Evolutionary conservation across 495 filamentous ascomycete genomes (phyloP).

Genomic region (Penicillium herquei): DNA sequence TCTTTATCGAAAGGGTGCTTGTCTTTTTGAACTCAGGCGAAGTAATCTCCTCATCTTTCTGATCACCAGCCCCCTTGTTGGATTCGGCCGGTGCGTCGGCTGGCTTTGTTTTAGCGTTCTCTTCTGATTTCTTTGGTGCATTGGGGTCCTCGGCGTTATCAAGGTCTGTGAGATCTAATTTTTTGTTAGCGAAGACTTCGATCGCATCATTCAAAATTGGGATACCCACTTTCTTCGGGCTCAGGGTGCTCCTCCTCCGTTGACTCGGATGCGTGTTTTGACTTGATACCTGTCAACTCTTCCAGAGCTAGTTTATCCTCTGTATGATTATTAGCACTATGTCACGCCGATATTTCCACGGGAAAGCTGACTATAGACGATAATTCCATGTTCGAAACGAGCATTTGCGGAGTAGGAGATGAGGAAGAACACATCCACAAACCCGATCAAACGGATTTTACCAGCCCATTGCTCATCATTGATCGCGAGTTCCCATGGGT

Average conservation of each 20-base stretch:
- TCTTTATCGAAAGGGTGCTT: slow-evolving; percentile 2
- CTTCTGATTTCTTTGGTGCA: not conserved
- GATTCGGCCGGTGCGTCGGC: not conserved
- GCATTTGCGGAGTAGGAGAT: slow-evolving; percentile 20
- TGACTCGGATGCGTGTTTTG: not conserved
- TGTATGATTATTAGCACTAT: not conserved
- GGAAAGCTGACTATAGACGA: slow-evolving; percentile 15
- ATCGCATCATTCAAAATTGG: not conserved
- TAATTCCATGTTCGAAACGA: slow-evolving; percentile 18
- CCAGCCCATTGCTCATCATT: slow-evolving; percentile 17
- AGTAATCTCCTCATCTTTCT: not conserved
- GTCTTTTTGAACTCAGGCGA: slow-evolving; percentile 5
- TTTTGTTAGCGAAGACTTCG: not conserved
- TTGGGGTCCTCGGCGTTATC: not conserved
- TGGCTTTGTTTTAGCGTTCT: not conserved
- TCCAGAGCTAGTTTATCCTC: slow-evolving; percentile 12
- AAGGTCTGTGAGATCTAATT: not conserved
- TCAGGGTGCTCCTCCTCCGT: not conserved
- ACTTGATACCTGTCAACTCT: not conserved
- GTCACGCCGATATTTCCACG: not conserved
- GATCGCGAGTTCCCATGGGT: slow-evolving; percentile 18
- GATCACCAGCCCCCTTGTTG: not conserved
- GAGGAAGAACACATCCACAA: slow-evolving; percentile 19
- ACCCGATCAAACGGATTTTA: slow-evolving; percentile 20
- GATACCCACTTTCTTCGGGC: not conserved